Percentiles rank a stretch among this genome's conserved stretches.
phyloP scores from a whole-genome alignment of 2,329 filamentous ascomycete genomes.

The Penicillium sp. region DNA sequence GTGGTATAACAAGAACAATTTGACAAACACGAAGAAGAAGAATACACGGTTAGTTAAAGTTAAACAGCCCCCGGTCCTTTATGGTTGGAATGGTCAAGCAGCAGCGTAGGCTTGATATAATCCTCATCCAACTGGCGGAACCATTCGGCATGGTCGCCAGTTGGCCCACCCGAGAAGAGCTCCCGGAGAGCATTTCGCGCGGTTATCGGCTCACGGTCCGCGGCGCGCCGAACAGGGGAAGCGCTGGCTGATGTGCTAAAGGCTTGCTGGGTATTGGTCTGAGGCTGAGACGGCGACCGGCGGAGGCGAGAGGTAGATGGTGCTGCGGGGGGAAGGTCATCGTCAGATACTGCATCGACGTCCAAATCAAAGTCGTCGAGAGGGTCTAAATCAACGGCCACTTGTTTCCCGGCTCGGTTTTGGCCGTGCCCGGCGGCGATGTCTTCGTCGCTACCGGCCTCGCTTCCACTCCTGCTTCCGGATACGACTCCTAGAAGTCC shows the following conservation, averaged over 20 bases:
- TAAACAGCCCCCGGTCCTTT: conserved; percentile 30
- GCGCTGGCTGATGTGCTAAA: conserved; percentile 21
- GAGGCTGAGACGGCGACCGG: conserved; percentile 35
- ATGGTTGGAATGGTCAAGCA: conserved; percentile 66
- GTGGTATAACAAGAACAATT: background rate
- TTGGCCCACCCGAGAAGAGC: conserved; percentile 65
- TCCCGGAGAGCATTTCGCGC: conserved; percentile 74
- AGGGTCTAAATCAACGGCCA: conserved; percentile 24
- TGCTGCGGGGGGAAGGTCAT: conserved; percentile 58
- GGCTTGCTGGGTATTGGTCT: conserved; percentile 15
- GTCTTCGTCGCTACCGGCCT: conserved; percentile 46
- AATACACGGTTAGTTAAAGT: background rate
- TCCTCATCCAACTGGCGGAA: conserved; percentile 93
- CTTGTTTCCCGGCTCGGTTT: conserved; percentile 35
- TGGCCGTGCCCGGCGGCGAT: conserved; percentile 39
- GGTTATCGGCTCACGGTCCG: conserved; percentile 49
- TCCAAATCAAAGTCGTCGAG: conserved; percentile 37
- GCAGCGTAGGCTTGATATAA: conserved; percentile 85
- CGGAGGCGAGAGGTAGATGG: conserved; percentile 31
- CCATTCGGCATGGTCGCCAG: conserved; percentile 83
- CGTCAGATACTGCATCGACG: conserved; percentile 45
- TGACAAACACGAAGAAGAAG: background rate
- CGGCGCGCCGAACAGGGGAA: conserved; percentile 27
- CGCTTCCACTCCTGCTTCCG: conserved; percentile 43
- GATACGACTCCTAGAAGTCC: conserved; percentile 46